A percentile compares a stretch with the other conserved stretches of the same genome.
Evolutionary conservation across 2,329 filamentous ascomycete species (phyloP).

Genomic region (Dactylonectria estremocensis): DNA sequence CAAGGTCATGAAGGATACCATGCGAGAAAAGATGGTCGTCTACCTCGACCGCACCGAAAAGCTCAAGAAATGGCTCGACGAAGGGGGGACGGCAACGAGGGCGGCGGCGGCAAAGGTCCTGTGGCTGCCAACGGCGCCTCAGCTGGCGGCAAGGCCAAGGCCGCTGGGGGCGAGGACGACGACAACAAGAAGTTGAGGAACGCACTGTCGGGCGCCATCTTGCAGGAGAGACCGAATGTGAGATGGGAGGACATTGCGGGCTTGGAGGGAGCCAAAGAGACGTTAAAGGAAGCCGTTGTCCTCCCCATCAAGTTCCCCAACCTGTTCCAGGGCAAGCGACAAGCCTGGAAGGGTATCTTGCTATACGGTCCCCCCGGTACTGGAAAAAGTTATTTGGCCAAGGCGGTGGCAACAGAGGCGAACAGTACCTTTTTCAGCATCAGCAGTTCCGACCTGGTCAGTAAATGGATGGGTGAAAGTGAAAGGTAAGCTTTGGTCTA

Average conservation of each 20-base stretch:
- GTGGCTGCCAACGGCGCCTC: slow-evolving; percentile 81
- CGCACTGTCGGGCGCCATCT: slow-evolving; percentile 90
- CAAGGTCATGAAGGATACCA: slow-evolving; percentile 96
- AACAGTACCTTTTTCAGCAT: slow-evolving; percentile 99
- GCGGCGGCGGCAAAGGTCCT: slow-evolving; percentile 66
- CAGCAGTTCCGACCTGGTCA: slow-evolving; percentile 95
- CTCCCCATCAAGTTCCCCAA: slow-evolving; percentile 98
- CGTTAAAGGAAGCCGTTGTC: slow-evolving; percentile 97
- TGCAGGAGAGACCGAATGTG: slow-evolving; percentile 96
- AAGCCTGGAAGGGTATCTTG: slow-evolving; percentile 98
- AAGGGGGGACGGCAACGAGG: slow-evolving; percentile 79
- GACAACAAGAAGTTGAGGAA: slow-evolving; percentile 96
- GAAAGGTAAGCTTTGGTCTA: slow-evolving; percentile 76
- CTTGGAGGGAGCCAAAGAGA: slow-evolving; percentile 94
- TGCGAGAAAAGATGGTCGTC: slow-evolving; percentile 92
- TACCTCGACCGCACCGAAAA: slow-evolving; percentile 99
- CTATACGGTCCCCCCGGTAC: slow-evolving; percentile 97
- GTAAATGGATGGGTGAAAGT: slow-evolving; percentile 99
- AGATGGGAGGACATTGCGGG: slow-evolving; percentile 99
- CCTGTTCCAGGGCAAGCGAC: slow-evolving; percentile 93
- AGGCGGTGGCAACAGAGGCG: slow-evolving; percentile 97
- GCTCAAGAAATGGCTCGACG: slow-evolving; percentile 91
- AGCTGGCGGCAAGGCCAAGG: slow-evolving; percentile 71
- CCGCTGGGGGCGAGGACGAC: slow-evolving; percentile 81
- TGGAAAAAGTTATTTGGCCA: slow-evolving; percentile 97